phyloP scores from a whole-genome alignment of 768 basidiomycete genomes.

The Fistulinella prunicolor region DNA sequence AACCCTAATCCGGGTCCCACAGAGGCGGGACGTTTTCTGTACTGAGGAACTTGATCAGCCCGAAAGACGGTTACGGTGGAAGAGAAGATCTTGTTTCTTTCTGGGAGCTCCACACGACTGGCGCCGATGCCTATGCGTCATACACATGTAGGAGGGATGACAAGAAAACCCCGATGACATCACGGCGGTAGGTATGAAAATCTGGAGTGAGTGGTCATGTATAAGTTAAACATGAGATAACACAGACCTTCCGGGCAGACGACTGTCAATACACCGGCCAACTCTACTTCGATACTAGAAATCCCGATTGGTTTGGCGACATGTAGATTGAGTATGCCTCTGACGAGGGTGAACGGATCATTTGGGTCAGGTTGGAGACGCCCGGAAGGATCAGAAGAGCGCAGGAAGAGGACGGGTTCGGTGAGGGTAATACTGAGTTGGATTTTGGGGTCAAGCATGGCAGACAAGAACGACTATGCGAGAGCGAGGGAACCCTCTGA shows the following conservation, averaged over 20 bases:
- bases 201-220: neutral
- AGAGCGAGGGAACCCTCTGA: neutral
- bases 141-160: neutral
- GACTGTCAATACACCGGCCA: conserved; percentile 65
- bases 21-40: conserved; percentile 17
- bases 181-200: neutral
- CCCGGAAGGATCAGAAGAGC: conserved; percentile 47
- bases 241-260: conserved; percentile 84
- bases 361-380: conserved; percentile 31
- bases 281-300: conserved; percentile 77
- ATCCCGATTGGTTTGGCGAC: conserved; percentile 80
- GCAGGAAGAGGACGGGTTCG: conserved; percentile 73
- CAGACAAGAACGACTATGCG: neutral
- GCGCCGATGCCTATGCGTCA: conserved; percentile 54
- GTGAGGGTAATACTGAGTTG: conserved; percentile 58
- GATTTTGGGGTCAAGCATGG: conserved; percentile 35
- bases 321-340: conserved; percentile 62
- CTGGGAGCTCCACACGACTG: conserved; percentile 68
- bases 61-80: conserved; percentile 74
- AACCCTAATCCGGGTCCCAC: conserved; percentile 24
- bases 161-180: neutral
- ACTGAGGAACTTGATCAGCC: conserved; percentile 45
- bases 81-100: conserved; percentile 71
- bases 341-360: conserved; percentile 59
- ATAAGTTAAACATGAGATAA: conserved; percentile 3